Base-by-base conservation (phyloP, 352 stramenopile genomes). In the Globisporangium nunn region DNA sequence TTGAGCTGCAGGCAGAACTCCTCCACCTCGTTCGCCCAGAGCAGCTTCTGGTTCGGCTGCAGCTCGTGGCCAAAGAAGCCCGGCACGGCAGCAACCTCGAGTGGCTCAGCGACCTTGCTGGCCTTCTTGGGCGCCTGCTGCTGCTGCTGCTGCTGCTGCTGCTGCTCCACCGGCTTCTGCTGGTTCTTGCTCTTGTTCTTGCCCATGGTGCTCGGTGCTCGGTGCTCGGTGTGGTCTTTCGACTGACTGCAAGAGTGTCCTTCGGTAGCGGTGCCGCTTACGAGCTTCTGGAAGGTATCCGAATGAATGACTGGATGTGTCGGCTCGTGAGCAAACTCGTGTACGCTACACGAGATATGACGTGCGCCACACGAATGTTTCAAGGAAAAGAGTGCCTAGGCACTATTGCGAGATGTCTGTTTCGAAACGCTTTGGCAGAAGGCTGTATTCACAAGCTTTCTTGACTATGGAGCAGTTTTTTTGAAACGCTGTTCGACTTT, bases 31-130 rank as follows among this genome's bases (percentile, higher is more conserved):
- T 92, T 92, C 14, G 66, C 37, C 78, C 77, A 90, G 31, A 75
- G 61, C 17, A 94, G 81, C 57, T 72, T 64, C 45, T 86, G 73
- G 30, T 81, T 80, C 39, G 84, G 76, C 65, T 74, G 70, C 49
- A 94, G 63, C 41, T 76, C 73, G 48, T 87, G 65, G 62, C 84
- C 81, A 49, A 94, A 90, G 78, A 92, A 94, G 35, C 84, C 84
- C 6, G 84, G 81, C 52, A 84, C 72, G 14, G 73, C 64, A 41
- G 56, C 67, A 59, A 91, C 71, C 63, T 86, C 72, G 18, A 43
- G 39, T 23, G 61, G 56, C 23, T 44, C 29, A 14, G 6, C 54
- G 37, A 12, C 37, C 17, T 43, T 40, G 35, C 37, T 43, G 37
- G 12, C 50, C 56, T 63, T 57, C 45, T 60, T 50, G 4, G 41